phyloP scores from a whole-genome alignment of 2,329 filamentous ascomycete species.

The Aspergillus clavatus region DNA sequence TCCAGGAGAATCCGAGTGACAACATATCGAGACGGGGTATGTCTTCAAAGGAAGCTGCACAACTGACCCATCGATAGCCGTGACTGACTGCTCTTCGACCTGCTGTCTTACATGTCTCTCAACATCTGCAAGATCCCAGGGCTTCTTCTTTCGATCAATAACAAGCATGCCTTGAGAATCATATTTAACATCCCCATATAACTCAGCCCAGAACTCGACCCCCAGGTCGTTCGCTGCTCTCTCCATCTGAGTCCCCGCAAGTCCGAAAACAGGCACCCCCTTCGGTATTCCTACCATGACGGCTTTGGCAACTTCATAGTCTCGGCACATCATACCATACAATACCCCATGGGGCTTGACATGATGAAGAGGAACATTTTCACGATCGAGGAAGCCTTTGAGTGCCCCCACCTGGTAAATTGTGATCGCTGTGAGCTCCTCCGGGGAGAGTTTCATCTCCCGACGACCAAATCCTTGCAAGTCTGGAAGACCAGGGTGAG shows the following conservation, averaged over 20 bases:
- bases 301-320: slow-evolving; percentile 49
- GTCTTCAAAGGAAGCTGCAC: slow-evolving; percentile 39
- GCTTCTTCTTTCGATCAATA: slow-evolving; percentile 57
- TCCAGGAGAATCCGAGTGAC: slow-evolving; percentile 46
- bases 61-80: slow-evolving; percentile 38
- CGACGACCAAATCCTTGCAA: slow-evolving; percentile 61
- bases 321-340: slow-evolving; percentile 54
- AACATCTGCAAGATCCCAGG: slow-evolving; percentile 39
- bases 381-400: slow-evolving; percentile 54
- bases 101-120: slow-evolving; percentile 41
- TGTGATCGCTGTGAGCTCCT: slow-evolving; percentile 54
- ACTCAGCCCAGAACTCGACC: slow-evolving; percentile 50
- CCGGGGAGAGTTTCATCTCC: slow-evolving; percentile 55
- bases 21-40: slow-evolving; percentile 43
- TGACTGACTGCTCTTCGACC: slow-evolving; percentile 39
- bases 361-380: slow-evolving; percentile 54
- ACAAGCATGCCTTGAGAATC: slow-evolving; percentile 47
- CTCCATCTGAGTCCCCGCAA: slow-evolving; percentile 53
- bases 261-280: slow-evolving; percentile 50
- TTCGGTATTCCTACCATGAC: slow-evolving; percentile 51
- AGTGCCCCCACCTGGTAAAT: slow-evolving; percentile 62
- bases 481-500: slow-evolving; percentile 62
- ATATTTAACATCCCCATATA: slow-evolving; percentile 56
- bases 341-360: slow-evolving; percentile 60
- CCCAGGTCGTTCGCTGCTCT: slow-evolving; percentile 50